A percentile compares a stretch with the other conserved stretches of the same genome.
phyloP scores from a whole-genome alignment of 768 basidiomycete genomes.

The Boletus insuetus region DNA sequence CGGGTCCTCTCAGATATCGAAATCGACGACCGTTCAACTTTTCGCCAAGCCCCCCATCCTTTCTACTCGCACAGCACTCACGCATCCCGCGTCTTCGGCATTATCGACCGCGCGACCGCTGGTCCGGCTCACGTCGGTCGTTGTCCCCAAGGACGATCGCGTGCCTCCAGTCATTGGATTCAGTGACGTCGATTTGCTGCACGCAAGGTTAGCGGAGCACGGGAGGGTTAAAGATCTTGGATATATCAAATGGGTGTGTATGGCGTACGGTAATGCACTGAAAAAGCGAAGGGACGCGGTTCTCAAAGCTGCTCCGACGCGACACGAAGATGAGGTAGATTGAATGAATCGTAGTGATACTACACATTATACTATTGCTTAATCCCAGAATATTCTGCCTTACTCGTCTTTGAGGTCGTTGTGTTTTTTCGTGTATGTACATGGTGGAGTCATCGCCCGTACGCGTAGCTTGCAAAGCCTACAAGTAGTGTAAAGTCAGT shows the following conservation, averaged over 20 bases:
- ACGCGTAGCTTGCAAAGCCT: too few species aligned
- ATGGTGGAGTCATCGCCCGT: too few species aligned
- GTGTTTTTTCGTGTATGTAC: too few species aligned
- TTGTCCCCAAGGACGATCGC: conserved; percentile 66
- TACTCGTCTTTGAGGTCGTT: too few species aligned
- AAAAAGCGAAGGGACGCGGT: conserved; percentile 52
- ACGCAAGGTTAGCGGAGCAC: conserved; percentile 62
- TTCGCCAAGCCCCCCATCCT: conserved; percentile 48
- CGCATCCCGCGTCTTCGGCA: conserved; percentile 28
- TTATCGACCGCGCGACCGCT: conserved; percentile 47
- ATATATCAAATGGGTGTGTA: conserved; percentile 71
- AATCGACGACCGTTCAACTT: conserved; percentile 11
- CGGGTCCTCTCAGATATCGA: conserved; percentile 3
- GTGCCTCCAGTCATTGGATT: conserved; percentile 82
- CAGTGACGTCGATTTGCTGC: conserved; percentile 72
- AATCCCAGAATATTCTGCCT: too few species aligned
- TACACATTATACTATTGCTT: neutral
- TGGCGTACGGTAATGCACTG: conserved; percentile 70
- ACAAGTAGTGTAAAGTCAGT: too few species aligned
- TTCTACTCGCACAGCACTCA: conserved; percentile 56
- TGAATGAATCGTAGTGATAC: neutral
- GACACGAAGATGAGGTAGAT: conserved; percentile 5
- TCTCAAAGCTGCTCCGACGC: conserved; percentile 13
- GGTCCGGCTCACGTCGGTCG: conserved; percentile 61
- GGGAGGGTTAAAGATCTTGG: conserved; percentile 47